These are phyloP conservation scores for Centella asiatica DNA, from an alignment of 129 eudicot genomes.

Conservation along the genomic window DNA sequence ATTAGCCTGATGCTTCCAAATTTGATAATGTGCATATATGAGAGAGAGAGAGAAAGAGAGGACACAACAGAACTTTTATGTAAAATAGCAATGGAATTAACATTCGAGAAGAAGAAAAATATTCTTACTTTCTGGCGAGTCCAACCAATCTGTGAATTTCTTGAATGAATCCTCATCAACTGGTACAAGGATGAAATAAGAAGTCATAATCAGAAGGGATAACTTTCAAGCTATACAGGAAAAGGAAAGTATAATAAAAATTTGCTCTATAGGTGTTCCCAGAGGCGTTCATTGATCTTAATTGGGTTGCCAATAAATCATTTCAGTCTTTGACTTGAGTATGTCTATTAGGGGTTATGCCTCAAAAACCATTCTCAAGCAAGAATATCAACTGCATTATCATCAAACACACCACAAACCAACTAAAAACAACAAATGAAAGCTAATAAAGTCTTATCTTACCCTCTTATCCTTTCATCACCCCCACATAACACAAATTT, in stretches of 20 bases:
- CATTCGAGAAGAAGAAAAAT: not conserved
- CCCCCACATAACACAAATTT: not conserved
- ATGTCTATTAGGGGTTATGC: too few species aligned
- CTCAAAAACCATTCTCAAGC: too few species aligned
- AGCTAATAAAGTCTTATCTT: not conserved
- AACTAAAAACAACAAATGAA: not conserved
- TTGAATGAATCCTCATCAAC: slow-evolving; percentile 76
- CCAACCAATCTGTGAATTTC: slow-evolving; percentile 85
- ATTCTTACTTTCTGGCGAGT: slow-evolving; percentile 86
- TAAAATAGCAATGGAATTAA: not conserved
- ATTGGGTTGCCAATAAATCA: too few species aligned
- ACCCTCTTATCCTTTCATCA: not conserved
- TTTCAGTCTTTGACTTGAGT: too few species aligned
- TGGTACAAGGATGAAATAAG: slow-evolving; percentile 21
- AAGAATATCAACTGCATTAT: not conserved
- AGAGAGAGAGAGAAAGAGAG: too few species aligned
- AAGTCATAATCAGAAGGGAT: slow-evolving; percentile 8
- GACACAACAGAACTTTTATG: not conserved
- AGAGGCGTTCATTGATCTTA: too few species aligned
- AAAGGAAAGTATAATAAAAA: too few species aligned
- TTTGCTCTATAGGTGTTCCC: too few species aligned
- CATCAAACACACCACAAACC: not conserved
- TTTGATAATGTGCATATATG: too few species aligned
- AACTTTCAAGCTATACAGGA: too few species aligned
- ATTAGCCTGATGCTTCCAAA: too few species aligned